Conservation (phyloP, 2,329 filamentous ascomycete genomes). For the Aspergillus tubingensis region DNA sequence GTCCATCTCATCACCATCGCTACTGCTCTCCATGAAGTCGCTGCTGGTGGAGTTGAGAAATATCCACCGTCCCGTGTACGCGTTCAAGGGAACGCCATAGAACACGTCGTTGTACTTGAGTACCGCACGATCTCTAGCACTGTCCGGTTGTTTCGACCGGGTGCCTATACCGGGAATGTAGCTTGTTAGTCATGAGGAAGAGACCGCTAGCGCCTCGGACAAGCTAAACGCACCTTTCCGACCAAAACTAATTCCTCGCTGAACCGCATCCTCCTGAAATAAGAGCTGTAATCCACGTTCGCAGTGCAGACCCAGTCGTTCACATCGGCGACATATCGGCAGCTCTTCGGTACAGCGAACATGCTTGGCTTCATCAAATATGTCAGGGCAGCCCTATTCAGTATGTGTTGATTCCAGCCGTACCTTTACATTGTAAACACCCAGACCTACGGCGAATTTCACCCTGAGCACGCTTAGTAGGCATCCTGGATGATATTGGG, state of each 20-base stretch:
- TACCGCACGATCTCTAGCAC: conserved; percentile 1
- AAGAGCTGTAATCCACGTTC: conserved; percentile 28
- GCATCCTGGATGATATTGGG: neutral
- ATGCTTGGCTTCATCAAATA: conserved; percentile 23
- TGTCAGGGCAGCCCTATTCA: neutral
- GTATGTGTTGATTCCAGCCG: neutral
- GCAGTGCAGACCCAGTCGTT: conserved; percentile 27
- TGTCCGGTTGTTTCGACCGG: conserved; percentile 5
- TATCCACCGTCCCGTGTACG: conserved; percentile 21
- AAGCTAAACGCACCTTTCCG: conserved; percentile 22
- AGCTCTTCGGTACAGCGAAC: conserved; percentile 35
- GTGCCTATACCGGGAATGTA: conserved; percentile 8
- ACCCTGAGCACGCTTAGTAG: conserved; percentile 4
- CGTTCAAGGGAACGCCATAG: neutral
- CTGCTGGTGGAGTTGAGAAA: conserved; percentile 28
- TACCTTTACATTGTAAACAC: conserved; percentile 32
- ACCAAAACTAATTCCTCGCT: conserved; percentile 29
- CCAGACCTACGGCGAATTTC: conserved; percentile 29
- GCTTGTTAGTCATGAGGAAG: neutral
- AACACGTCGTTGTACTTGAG: conserved; percentile 15
- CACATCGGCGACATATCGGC: conserved; percentile 31
- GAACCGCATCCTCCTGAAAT: conserved; percentile 34
- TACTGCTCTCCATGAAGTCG: conserved; percentile 16
- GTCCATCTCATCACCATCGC: too few relatives aligned
- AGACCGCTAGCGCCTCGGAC: neutral